Base-by-base conservation (phyloP, 306 rosid genomes). In the Quillaja saponaria region DNA sequence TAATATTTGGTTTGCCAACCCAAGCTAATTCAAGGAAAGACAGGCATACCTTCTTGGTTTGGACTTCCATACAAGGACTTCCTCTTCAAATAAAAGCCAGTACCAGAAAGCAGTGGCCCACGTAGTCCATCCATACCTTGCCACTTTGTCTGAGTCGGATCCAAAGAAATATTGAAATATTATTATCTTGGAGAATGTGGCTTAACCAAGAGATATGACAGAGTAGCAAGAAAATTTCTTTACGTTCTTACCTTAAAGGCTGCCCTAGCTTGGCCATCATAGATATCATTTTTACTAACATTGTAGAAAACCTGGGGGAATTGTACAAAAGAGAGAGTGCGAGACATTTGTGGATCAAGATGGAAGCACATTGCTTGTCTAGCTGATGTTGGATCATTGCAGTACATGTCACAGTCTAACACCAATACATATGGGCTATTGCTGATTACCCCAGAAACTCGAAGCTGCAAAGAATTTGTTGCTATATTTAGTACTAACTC, bases 331-430 rank as follows among this genome's bases (percentile, higher is more conserved):
- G 84, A 61, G 21, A 45, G 70, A 46, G 31, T 7, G 17, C 65
- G 55, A 45, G 74, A 69, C 6, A 74, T 10, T 17, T 80, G 48
- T 4, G 79, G 75, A 64, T 82, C 86, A 64, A 87, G 95, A 14
- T 70, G 85, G 80, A 87, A 80, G 47, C 91, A 87, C 87, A 82
- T 73, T 9, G 95, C 95, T 80, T 80, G 86, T 35, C 75, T 67
- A 18, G 82, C 87, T 5, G 88, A 84, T 18, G 85, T 68, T 49
- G 95, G 84, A 14, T 84, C 87, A 13, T 84, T 80, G 80, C 83
- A 80, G 48, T 64, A 69, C 95, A 84, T 87, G 63, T 87, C 91
- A 59, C 88, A 84, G 46, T 87, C 95, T 34, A 87, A 57, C 3
- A 41, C 78, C 16, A 87, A 77, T 1, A 87, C 52, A 69, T 71